phyloP scores from a whole-genome alignment of 768 basidiomycete species.

The Mycena sanguinolenta region DNA sequence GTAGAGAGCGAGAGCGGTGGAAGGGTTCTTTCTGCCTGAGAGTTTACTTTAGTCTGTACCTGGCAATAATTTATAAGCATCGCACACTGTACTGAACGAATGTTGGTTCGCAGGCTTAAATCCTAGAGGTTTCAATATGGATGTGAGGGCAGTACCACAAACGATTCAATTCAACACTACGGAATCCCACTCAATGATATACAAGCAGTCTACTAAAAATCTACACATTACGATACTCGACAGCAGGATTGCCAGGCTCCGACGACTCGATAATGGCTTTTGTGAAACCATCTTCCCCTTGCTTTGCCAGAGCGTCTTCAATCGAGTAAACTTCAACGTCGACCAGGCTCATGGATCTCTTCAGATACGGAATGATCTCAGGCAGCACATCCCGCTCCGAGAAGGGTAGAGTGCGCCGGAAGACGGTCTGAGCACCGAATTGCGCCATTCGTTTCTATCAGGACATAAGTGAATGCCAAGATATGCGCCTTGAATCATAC shows the following conservation, averaged over 20 bases:
- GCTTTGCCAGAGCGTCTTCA: conserved; percentile 72
- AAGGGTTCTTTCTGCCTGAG: conserved; percentile 22
- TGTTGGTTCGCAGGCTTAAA: too few relatives aligned
- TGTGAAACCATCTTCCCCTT: conserved; percentile 69
- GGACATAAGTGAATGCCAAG: background rate
- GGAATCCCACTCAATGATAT: too few relatives aligned
- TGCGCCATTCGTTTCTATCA: conserved; percentile 84
- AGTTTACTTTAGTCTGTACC: background rate
- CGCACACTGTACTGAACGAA: background rate
- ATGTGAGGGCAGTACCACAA: too few relatives aligned
- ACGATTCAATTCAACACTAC: too few relatives aligned
- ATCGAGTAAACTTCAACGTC: conserved; percentile 81
- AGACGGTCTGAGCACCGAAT: conserved; percentile 80
- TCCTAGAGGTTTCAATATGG: too few relatives aligned
- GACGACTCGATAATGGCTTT: conserved; percentile 83
- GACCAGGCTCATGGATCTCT: conserved; percentile 76
- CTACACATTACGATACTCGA: conserved; percentile 82
- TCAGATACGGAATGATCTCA: conserved; percentile 84
- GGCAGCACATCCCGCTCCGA: conserved; percentile 80
- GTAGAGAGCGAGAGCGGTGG: conserved; percentile 20
- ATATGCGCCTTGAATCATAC: conserved; percentile 55
- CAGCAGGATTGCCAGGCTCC: conserved; percentile 89
- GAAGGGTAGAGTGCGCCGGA: conserved; percentile 87
- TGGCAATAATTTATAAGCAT: background rate
- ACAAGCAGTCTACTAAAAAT: too few relatives aligned